These are phyloP conservation scores for Cicer judaicum DNA, from an alignment of 306 rosid species.

Conservation along the genomic window DNA sequence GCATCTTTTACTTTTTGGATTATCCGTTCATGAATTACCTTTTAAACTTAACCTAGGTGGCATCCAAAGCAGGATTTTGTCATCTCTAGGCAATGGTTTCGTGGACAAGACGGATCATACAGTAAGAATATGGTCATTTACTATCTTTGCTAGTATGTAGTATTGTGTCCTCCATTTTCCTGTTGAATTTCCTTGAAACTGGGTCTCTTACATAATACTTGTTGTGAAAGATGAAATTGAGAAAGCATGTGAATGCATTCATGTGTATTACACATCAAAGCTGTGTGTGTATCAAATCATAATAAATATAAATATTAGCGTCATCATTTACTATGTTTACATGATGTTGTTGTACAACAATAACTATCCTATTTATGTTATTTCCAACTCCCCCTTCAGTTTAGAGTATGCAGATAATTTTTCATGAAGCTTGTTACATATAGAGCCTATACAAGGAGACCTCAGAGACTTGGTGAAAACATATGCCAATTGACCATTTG, in stretches of 20 bases:
- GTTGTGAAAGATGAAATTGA: neutral
- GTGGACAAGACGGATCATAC: conserved; percentile 93
- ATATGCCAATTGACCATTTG: conserved; percentile 7
- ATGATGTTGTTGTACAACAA: neutral
- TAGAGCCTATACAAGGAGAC: neutral
- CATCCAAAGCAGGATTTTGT: conserved; percentile 88
- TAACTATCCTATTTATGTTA: neutral
- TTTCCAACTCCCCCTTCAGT: neutral
- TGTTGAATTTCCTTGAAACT: conserved; percentile 15
- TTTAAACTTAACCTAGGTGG: conserved; percentile 65
- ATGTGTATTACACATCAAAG: neutral
- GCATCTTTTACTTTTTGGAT: conserved; percentile 19
- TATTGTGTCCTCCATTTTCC: conserved; percentile 31
- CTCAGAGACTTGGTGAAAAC: neutral
- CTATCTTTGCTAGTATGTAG: conserved; percentile 31
- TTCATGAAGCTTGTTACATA: too few species aligned
- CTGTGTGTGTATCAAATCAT: neutral
- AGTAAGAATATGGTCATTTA: conserved; percentile 66
- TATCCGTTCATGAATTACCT: conserved; percentile 38
- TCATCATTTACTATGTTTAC: neutral
- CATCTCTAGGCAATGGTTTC: conserved; percentile 96
- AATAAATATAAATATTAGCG: neutral
- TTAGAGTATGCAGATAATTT: too few species aligned
- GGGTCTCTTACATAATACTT: conserved; percentile 32
- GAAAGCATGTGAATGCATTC: neutral